phyloP scores from a whole-genome alignment of 371 early-diverging fungal genomes.

The Mucor mucedo region DNA sequence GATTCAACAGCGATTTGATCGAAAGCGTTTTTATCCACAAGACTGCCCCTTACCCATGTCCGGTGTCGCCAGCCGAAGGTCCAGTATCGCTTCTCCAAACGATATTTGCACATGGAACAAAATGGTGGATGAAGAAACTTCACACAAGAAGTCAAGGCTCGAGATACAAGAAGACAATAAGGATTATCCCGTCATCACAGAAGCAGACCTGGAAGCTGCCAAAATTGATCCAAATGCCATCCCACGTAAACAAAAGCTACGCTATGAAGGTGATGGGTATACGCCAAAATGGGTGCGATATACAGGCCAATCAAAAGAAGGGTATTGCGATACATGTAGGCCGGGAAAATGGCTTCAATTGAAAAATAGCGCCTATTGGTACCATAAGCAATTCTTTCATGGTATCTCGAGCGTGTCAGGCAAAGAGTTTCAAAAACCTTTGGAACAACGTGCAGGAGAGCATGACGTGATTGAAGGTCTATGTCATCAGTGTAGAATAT shows the following conservation, averaged over 20 bases:
- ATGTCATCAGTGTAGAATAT: constrained; percentile 85
- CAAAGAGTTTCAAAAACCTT: constrained; percentile 72
- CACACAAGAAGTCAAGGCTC: neutral
- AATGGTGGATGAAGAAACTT: constrained; percentile 4
- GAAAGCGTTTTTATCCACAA: constrained; percentile 25
- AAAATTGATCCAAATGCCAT: constrained; percentile 38
- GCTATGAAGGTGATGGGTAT: constrained; percentile 80
- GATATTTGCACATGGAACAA: constrained; percentile 30
- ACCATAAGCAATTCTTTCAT: constrained; percentile 90
- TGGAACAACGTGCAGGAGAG: constrained; percentile 68
- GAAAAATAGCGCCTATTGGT: constrained; percentile 94
- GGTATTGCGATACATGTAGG: constrained; percentile 84
- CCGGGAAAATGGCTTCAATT: constrained; percentile 92
- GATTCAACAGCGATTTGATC: constrained; percentile 9
- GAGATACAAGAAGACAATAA: constrained; percentile 8
- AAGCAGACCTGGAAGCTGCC: constrained; percentile 41
- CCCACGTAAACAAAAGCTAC: constrained; percentile 68
- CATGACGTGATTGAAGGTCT: constrained; percentile 76
- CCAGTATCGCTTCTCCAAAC: constrained; percentile 25
- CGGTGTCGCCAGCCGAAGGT: constrained; percentile 18
- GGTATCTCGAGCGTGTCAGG: constrained; percentile 92
- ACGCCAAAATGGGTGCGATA: constrained; percentile 89
- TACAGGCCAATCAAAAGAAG: constrained; percentile 82
- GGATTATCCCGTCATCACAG: constrained; percentile 39
- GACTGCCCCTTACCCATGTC: constrained; percentile 31